Conservation (phyloP, 306 rosid genomes). For the Senna siamea region DNA sequence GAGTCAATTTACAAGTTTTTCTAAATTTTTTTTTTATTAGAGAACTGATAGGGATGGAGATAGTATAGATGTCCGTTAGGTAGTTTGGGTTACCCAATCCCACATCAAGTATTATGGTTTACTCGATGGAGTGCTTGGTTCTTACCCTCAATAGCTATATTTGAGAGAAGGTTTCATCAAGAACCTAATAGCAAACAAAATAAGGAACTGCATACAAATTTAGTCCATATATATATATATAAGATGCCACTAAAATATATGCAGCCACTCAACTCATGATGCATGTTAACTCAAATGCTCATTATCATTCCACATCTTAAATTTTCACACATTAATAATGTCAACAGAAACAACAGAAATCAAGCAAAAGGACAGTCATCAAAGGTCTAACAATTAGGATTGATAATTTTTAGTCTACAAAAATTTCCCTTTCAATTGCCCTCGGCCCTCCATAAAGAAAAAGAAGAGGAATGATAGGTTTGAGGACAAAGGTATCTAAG, state of each 20-base stretch:
- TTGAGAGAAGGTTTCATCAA: too few species aligned
- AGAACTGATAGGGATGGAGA: too few species aligned
- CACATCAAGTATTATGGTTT: too few species aligned
- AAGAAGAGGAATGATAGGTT: not conserved
- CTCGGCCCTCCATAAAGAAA: not conserved
- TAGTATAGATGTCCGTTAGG: too few species aligned
- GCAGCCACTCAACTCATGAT: not conserved
- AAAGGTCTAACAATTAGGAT: not conserved
- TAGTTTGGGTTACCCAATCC: too few species aligned
- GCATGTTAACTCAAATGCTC: not conserved
- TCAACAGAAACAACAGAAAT: not conserved
- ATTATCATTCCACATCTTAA: too few species aligned
- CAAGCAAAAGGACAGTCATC: not conserved
- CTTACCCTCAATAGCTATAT: too few species aligned
- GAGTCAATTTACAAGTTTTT: too few species aligned
- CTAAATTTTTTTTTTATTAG: too few species aligned
- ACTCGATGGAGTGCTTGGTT: too few species aligned
- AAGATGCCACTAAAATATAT: slow-evolving; percentile 2
- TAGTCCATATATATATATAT: not conserved
- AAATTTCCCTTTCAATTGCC: not conserved
- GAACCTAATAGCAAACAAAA: too few species aligned
- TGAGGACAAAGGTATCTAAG: slow-evolving; percentile 7
- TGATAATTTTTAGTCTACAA: not conserved
- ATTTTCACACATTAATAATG: not conserved
- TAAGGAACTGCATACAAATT: too few species aligned